A percentile compares a stretch with the other conserved stretches of the same genome.
Conservation (phyloP, 441 rosid species). For the Cnidoscolus chayamansa region DNA sequence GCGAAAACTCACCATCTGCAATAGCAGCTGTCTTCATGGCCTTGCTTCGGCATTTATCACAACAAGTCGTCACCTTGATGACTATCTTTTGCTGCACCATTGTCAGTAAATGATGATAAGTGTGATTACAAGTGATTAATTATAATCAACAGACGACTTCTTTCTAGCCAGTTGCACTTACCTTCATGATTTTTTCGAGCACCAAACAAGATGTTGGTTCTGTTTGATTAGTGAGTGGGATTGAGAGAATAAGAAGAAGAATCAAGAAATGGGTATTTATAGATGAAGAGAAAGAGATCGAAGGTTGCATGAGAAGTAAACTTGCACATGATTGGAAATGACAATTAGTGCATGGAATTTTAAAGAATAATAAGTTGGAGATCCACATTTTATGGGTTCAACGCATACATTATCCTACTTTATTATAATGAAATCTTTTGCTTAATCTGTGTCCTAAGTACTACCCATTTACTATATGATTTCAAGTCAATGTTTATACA, state of each 20-base stretch:
- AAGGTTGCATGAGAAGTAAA: too few species aligned
- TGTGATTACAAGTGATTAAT: not conserved
- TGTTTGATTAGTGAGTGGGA: too few species aligned
- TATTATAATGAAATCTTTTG: not conserved
- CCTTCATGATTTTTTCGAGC: not conserved
- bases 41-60: not conserved
- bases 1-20: not conserved
- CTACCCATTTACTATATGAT: not conserved
- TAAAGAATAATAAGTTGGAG: not conserved
- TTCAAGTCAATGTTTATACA: not conserved
- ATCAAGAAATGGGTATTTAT: too few species aligned
- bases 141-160: not conserved
- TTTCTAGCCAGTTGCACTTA: not conserved
- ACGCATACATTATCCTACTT: not conserved
- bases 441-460: not conserved
- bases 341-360: not conserved
- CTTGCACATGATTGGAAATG: too few species aligned
- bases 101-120: not conserved
- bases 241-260: too few species aligned
- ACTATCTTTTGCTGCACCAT: not conserved
- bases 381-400: slow-evolving; percentile 8
- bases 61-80: not conserved
- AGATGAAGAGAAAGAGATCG: too few species aligned
- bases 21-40: not conserved
- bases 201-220: too few species aligned